Evolutionary conservation across 768 basidiomycete species (phyloP).

Genomic region (Suillus discolor): DNA sequence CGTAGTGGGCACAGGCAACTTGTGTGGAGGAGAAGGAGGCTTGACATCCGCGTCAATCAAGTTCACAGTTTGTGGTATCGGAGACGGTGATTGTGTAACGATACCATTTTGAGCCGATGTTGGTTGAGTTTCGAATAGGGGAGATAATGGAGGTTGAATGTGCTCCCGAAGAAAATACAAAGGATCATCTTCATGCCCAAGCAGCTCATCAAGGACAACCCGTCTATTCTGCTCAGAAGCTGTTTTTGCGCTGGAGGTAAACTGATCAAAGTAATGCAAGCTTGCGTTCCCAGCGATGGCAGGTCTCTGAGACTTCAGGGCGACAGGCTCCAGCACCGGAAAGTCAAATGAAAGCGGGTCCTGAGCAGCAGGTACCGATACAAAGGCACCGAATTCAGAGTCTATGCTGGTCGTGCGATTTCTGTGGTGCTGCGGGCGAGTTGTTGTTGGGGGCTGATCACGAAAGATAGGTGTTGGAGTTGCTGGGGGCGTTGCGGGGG

Average conservation of each 20-base stretch:
- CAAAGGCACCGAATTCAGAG: constrained; percentile 65
- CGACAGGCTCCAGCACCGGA: not conserved
- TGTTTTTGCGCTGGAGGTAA: constrained; percentile 57
- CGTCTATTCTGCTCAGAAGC: constrained; percentile 55
- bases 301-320: not conserved
- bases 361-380: constrained; percentile 54
- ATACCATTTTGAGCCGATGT: constrained; percentile 16
- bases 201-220: constrained; percentile 62
- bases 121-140: constrained; percentile 34
- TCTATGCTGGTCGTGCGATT: constrained; percentile 29
- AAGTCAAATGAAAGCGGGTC: constrained; percentile 45
- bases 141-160: constrained; percentile 22
- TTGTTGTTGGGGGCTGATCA: not conserved
- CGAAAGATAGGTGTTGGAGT: constrained; percentile 19
- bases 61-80: constrained; percentile 6
- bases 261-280: constrained; percentile 60
- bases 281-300: constrained; percentile 25
- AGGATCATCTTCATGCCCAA: constrained; percentile 71
- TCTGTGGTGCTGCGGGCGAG: constrained; percentile 9
- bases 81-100: constrained; percentile 8
- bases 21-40: constrained; percentile 5
- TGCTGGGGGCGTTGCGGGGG: constrained; percentile 38
- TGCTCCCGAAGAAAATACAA: constrained; percentile 53
- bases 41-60: constrained; percentile 13
- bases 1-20: constrained; percentile 16